phyloP scores from a whole-genome alignment of 31 red algal genomes.

The Odonthalia washingtoniensis region DNA sequence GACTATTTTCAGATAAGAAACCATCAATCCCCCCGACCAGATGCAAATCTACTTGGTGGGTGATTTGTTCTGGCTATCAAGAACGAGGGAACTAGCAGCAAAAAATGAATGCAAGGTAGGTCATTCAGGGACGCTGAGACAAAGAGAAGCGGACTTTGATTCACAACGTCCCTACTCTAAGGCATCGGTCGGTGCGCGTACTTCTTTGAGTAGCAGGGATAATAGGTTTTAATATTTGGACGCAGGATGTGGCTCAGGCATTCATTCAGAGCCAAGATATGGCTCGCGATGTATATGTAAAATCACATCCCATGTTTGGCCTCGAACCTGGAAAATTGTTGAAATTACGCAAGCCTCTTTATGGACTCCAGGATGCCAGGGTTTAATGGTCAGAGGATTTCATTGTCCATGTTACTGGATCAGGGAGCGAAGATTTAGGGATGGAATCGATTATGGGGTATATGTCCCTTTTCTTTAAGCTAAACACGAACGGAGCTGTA shows the following conservation, averaged over 20 bases:
- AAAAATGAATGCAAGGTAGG: no score
- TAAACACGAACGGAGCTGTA: constrained; percentile 8
- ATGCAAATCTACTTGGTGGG: no score
- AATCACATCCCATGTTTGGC: not conserved
- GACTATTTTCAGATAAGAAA: no score
- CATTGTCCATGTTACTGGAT: not conserved
- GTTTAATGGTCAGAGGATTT: constrained; percentile 48
- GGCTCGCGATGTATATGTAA: constrained; percentile 18
- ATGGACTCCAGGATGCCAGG: constrained; percentile 24
- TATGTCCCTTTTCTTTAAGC: constrained; percentile 19
- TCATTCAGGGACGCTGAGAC: no score
- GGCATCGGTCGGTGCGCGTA: no score
- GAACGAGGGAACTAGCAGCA: no score
- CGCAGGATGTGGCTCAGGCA: constrained; percentile 27
- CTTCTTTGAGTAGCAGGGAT: no score
- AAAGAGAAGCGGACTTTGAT: no score
- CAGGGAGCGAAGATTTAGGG: constrained; percentile 19
- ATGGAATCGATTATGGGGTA: constrained; percentile 9
- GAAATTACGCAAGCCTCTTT: constrained; percentile 39
- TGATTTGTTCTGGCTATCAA: no score
- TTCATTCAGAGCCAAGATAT: constrained; percentile 6
- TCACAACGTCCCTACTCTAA: no score
- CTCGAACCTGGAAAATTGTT: not conserved
- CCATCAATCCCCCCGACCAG: no score
- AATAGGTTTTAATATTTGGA: constrained; percentile 13